These are phyloP conservation scores for Phytopythium boreale DNA, from an alignment of 352 stramenopile species.

Conservation along the genomic window DNA sequence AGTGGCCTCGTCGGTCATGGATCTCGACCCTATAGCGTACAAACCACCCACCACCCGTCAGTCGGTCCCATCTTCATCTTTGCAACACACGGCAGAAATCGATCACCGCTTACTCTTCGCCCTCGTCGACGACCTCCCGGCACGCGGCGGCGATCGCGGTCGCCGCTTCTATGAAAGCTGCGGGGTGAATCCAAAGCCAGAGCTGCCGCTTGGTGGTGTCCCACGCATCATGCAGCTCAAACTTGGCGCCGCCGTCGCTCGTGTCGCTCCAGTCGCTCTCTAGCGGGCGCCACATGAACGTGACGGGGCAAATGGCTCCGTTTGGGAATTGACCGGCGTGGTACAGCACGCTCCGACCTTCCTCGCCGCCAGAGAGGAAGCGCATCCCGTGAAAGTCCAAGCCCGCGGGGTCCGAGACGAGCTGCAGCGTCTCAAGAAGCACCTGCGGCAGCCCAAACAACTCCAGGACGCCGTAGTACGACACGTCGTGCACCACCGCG, in stretches of 20 bases:
- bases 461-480: slow-evolving; percentile 69
- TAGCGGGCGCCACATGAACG: slow-evolving; percentile 71
- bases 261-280: slow-evolving; percentile 20
- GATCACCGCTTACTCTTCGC: slow-evolving; percentile 19
- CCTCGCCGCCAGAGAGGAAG: slow-evolving; percentile 48
- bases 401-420: slow-evolving; percentile 60
- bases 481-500: slow-evolving; percentile 55
- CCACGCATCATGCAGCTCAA: slow-evolving; percentile 38
- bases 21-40: slow-evolving; percentile 42
- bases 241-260: slow-evolving; percentile 8
- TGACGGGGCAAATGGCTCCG: slow-evolving; percentile 65
- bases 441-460: slow-evolving; percentile 52
- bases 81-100: background rate
- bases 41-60: background rate
- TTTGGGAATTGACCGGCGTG: slow-evolving; percentile 49
- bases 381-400: slow-evolving; percentile 57
- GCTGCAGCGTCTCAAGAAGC: slow-evolving; percentile 56
- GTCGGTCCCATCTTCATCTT: background rate
- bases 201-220: slow-evolving; percentile 56
- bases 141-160: slow-evolving; percentile 55
- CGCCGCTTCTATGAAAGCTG: slow-evolving; percentile 70
- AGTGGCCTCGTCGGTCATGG: slow-evolving; percentile 57
- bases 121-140: slow-evolving; percentile 35
- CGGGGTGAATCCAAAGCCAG: slow-evolving; percentile 79
- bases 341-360: slow-evolving; percentile 56